Conservation (phyloP, 2,329 filamentous ascomycete species). For the Teratosphaeria nubilosa region DNA sequence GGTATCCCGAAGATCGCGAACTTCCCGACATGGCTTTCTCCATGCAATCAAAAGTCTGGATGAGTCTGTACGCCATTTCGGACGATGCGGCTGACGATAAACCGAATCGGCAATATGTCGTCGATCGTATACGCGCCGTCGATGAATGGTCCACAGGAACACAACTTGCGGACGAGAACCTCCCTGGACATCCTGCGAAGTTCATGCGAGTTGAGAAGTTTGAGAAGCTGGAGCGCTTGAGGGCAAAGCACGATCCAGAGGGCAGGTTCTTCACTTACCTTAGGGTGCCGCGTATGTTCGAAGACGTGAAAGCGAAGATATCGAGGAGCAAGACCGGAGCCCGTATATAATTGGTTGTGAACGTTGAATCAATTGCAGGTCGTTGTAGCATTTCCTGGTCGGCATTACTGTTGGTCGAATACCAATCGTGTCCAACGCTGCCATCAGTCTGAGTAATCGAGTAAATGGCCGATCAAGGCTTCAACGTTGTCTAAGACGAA, state of each 20-base stretch:
- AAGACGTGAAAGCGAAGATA: neutral
- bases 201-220: constrained; percentile 41
- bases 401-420: neutral
- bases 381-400: neutral
- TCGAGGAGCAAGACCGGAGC: neutral
- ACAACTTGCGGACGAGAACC: constrained; percentile 48
- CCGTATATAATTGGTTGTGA: neutral
- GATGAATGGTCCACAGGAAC: constrained; percentile 36
- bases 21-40: constrained; percentile 45
- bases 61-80: constrained; percentile 45
- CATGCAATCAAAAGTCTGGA: constrained; percentile 48
- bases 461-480: neutral
- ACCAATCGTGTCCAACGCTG: neutral
- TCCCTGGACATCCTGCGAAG: constrained; percentile 36
- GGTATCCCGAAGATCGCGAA: constrained; percentile 41
- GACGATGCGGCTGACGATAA: constrained; percentile 38
- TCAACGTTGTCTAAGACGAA: neutral
- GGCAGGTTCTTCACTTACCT: constrained; percentile 38
- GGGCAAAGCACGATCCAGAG: constrained; percentile 35
- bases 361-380: neutral
- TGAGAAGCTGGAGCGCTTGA: constrained; percentile 33
- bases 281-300: neutral
- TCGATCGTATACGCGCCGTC: constrained; percentile 24
- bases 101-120: constrained; percentile 36
- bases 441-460: neutral